These are phyloP conservation scores for Elsinoe necatrix DNA, from an alignment of 2,329 filamentous ascomycete species.

Conservation along the genomic window DNA sequence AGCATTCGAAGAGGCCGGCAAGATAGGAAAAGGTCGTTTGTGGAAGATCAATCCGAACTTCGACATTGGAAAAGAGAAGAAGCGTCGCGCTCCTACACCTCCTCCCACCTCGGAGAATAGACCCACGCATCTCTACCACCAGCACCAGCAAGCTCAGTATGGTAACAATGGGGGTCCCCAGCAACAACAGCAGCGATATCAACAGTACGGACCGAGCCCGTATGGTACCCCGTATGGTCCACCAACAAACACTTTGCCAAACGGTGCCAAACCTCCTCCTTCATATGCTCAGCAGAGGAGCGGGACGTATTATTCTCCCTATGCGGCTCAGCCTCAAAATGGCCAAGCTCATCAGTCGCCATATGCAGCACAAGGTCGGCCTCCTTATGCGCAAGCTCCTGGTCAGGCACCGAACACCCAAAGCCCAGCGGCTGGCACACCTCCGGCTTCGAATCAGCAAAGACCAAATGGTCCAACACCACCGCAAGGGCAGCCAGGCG, in stretches of 20 bases:
- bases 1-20: constrained; percentile 53
- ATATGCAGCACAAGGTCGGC: constrained; percentile 18
- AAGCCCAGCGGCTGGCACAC: constrained; percentile 8
- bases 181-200: constrained; percentile 15
- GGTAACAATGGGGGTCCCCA: background rate
- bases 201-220: constrained; percentile 19
- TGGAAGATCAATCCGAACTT: constrained; percentile 54
- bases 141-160: constrained; percentile 18
- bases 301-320: constrained; percentile 20
- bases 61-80: constrained; percentile 49
- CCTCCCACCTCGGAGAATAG: constrained; percentile 22
- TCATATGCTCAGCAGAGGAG: constrained; percentile 15
- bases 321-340: constrained; percentile 19
- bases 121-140: constrained; percentile 17
- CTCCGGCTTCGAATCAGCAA: constrained; percentile 9
- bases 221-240: constrained; percentile 19
- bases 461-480: background rate
- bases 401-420: background rate
- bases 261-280: constrained; percentile 16
- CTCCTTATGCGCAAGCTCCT: constrained; percentile 15
- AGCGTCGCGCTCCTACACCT: constrained; percentile 43
- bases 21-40: constrained; percentile 53
- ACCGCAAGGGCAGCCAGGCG: background rate
- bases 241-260: constrained; percentile 16
- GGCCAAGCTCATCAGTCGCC: constrained; percentile 16